Conservation (phyloP, 2,329 filamentous ascomycete species). For the Chaetomiaceae sp. region DNA sequence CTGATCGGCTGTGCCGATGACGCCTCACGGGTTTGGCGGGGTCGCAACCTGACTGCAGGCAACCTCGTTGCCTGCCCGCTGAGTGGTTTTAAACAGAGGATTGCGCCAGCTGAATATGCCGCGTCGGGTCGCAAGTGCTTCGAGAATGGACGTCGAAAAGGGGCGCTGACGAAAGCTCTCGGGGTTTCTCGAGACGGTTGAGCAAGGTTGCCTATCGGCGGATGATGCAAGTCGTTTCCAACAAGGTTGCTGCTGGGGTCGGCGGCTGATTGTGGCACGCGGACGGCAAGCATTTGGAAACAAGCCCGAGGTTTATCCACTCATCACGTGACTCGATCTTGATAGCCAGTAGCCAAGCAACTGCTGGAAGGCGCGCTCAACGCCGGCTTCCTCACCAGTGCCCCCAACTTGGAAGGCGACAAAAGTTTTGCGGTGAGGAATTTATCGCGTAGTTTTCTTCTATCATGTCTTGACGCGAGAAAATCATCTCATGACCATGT, state of each 20-base stretch:
- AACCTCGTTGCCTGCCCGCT: background rate
- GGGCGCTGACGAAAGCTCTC: constrained; percentile 14
- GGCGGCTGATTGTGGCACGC: constrained; percentile 5
- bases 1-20: constrained; percentile 27
- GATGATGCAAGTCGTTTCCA: constrained; percentile 25
- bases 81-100: background rate
- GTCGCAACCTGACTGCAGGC: constrained; percentile 22
- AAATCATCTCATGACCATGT: constrained; percentile 42
- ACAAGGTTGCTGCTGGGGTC: constrained; percentile 12
- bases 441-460: too few relatives aligned
- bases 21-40: constrained; percentile 26
- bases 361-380: too few relatives aligned
- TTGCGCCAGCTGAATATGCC: background rate
- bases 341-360: constrained; percentile 11
- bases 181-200: constrained; percentile 8
- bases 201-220: constrained; percentile 23
- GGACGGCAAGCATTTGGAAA: background rate
- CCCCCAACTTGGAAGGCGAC: too few relatives aligned
- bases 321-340: constrained; percentile 17
- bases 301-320: constrained; percentile 16
- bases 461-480: too few relatives aligned
- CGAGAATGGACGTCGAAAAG: background rate
- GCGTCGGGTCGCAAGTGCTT: background rate
- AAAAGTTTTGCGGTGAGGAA: too few relatives aligned
- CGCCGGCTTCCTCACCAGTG: background rate